Evolutionary conservation across 768 basidiomycete species (phyloP), one percentile per base, ranked within the genome.

Genomic region (Boletus sp.): DNA sequence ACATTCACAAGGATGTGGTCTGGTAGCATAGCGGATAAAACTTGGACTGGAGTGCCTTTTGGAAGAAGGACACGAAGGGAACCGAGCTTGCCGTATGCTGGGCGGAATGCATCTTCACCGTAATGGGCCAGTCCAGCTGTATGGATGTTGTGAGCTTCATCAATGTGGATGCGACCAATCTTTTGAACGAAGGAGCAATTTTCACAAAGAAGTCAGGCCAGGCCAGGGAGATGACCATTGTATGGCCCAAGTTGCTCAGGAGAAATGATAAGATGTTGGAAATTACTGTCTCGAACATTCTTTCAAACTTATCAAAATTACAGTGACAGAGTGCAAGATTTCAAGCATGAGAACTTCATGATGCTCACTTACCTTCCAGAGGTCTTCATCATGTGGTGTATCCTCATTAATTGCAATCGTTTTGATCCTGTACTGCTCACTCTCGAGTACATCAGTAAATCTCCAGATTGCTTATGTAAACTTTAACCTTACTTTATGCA

Each of bases 71-170:
- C 6, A 1, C 33, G 35, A 42, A 52, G 14, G 12, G 24, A 9
- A 1, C 20, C 2, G 1, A 50, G 28, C 8, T 11, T n/a, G 20
- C 57, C 28, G 20, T 55, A 59, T 8, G 37, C 57, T 11, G 60
- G 50, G 1, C 17, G 36, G 4, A 55, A 59, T 4, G 52, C 50
- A 10, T 39, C 52, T 9, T 54, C 40, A 0, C 52, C 48, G 49
- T 60, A n/a, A 11, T 50, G 59, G 0, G 39, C 10, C 12, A 50
- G 44, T 2, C 56, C 56, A 14, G 52, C 59, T 2, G 45, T 50
- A 12, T 57, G n/a, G 4, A 60, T 57, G 4, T 54, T 53, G 37
- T 57, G 47, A 2, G 59, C 55, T 35, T 60, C 51, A 28, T 60
- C 51, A 9, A 57, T 14, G 18, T 60, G 37, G 3, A 56, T 24